These are phyloP conservation scores for Russula virescens DNA, from an alignment of 768 basidiomycete genomes.

Conservation along the genomic window DNA sequence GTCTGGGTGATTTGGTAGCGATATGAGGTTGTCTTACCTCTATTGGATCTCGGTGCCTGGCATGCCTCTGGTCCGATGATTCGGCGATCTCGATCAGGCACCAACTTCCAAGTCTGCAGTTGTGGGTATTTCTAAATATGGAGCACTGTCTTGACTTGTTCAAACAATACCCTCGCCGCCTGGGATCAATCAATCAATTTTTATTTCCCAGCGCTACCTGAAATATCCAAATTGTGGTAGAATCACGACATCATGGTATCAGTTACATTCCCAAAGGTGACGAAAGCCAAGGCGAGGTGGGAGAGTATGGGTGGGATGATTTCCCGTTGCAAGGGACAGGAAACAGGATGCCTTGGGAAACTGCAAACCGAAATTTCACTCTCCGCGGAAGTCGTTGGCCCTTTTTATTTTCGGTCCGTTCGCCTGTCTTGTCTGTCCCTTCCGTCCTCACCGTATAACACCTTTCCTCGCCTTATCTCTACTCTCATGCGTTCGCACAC, in stretches of 20 bases:
- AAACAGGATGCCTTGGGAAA: constrained; percentile 1
- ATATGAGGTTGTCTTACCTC: not conserved
- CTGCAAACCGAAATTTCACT: constrained; percentile 8
- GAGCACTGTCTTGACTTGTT: not conserved
- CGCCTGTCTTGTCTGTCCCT: not conserved
- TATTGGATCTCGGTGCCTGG: constrained; percentile 19
- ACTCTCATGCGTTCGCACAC: constrained; percentile 25
- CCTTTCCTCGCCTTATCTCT: not conserved
- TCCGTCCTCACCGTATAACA: not conserved
- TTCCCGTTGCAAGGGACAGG: not conserved
- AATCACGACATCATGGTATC: not conserved
- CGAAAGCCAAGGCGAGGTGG: no score
- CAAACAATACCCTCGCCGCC: not conserved
- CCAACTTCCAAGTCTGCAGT: not conserved
- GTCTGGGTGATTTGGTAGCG: not conserved
- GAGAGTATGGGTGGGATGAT: no score
- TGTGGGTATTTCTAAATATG: not conserved
- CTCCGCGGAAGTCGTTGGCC: constrained; percentile 1
- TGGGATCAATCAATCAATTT: not conserved
- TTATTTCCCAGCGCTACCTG: constrained; percentile 1
- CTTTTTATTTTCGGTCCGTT: constrained; percentile 11
- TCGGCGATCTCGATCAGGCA: constrained; percentile 19
- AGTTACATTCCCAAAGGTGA: not conserved
- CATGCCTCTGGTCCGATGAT: not conserved
- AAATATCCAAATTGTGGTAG: not conserved